Evolutionary conservation across 2,329 filamentous ascomycete genomes (phyloP).

Genomic region (Aotearoamyces nothofagi): DNA sequence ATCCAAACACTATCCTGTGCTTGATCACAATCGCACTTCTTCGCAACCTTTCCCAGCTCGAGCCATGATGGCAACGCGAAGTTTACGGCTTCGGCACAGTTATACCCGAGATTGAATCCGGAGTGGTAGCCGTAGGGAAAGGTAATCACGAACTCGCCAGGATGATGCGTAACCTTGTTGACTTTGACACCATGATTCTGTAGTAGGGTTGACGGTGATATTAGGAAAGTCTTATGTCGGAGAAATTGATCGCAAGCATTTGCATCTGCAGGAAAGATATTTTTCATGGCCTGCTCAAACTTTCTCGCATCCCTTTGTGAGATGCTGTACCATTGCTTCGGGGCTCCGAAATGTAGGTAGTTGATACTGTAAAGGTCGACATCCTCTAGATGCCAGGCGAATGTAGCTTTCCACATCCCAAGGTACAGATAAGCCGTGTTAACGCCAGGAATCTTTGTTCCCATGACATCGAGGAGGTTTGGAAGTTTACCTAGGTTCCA

Average conservation of each 20-base stretch:
- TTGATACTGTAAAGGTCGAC: conserved; percentile 99
- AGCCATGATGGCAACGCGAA: conserved; percentile 94
- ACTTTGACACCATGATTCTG: conserved; percentile 90
- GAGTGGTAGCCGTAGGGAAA: conserved; percentile 98
- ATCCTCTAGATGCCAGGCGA: conserved; percentile 97
- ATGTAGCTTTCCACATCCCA: conserved; percentile 99
- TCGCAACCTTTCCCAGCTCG: conserved; percentile 86
- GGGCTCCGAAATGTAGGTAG: conserved; percentile 95
- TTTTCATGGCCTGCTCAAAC: conserved; percentile 92
- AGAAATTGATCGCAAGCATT: conserved; percentile 95
- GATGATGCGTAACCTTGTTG: conserved; percentile 88
- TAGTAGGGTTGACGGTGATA: conserved; percentile 77
- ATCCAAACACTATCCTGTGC: conserved; percentile 98
- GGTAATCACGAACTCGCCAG: conserved; percentile 95
- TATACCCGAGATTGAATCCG: conserved; percentile 94
- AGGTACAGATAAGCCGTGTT: conserved; percentile 97
- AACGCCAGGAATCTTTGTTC: conserved; percentile 90
- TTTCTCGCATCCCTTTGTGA: conserved; percentile 85
- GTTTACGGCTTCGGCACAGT: conserved; percentile 97
- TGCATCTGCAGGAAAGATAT: conserved; percentile 84
- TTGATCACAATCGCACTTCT: conserved; percentile 90
- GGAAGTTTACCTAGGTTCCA: conserved; percentile 96
- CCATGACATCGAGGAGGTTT: conserved; percentile 84
- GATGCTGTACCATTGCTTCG: conserved; percentile 99
- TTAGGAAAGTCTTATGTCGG: conserved; percentile 92